Conservation (phyloP, 208 protist genomes). For the Trypanosoma brucei region DNA sequence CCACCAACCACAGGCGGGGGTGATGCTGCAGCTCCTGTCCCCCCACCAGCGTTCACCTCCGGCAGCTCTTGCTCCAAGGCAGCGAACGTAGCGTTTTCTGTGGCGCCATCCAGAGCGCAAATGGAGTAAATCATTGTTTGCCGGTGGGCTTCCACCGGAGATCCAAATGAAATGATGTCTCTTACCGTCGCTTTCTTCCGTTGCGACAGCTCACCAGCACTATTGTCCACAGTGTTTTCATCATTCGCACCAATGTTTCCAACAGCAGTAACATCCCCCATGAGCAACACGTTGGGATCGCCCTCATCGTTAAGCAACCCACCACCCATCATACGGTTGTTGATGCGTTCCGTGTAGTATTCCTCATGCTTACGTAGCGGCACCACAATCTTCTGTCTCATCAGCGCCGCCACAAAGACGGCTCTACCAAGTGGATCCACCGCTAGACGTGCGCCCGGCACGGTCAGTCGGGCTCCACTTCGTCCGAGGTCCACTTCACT, state of each 20-base stretch:
- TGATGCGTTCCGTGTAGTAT: constrained; percentile 16
- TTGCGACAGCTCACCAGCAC: constrained; percentile 1
- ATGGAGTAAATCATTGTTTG: constrained; percentile 67
- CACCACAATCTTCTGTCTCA: constrained; percentile 66
- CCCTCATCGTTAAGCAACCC: neutral
- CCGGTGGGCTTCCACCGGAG: constrained; percentile 61
- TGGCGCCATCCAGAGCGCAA: constrained; percentile 68
- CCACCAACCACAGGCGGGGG: neutral
- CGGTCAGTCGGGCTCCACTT: constrained; percentile 94
- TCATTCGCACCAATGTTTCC: neutral
- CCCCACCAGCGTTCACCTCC: constrained; percentile 23
- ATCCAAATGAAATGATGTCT: constrained; percentile 56
- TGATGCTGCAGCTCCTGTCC: neutral
- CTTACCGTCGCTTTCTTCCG: constrained; percentile 13
- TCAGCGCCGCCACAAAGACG: constrained; percentile 92
- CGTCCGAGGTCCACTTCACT: constrained; percentile 96
- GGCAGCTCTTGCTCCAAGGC: constrained; percentile 71
- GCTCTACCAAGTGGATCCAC: constrained; percentile 94
- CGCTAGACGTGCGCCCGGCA: constrained; percentile 93
- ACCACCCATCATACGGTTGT: constrained; percentile 7
- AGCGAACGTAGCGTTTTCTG: constrained; percentile 60
- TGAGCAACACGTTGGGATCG: constrained; percentile 1
- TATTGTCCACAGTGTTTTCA: neutral
- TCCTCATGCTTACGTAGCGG: constrained; percentile 38
- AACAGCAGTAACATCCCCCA: constrained; percentile 8